Evolutionary conservation across 176 grass and related monocot genomes (phyloP), one percentile per base, ranked within the genome.

Genomic region (Carex myosuroides): DNA sequence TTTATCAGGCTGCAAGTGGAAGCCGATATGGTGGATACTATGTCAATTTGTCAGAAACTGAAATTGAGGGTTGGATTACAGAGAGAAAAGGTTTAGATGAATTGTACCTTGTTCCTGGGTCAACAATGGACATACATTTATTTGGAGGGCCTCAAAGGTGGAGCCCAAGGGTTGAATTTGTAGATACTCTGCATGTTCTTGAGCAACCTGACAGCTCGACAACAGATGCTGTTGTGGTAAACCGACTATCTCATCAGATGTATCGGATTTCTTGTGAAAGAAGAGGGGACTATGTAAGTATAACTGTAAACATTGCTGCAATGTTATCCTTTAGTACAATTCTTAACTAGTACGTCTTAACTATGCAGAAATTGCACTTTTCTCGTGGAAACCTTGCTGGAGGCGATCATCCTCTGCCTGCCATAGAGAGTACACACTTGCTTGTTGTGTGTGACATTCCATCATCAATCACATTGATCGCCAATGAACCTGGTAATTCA

Each of bases 311-410:
- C 22, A 52, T 64, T 66, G 16, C 24, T 82, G 59, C 37, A 46
- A 30, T 26, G 30, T 82, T 66, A 46, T 41, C 12, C 16, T 82
- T 20, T 82, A 8, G 58, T 52, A 48, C 24, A 44, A 65, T 70
- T 57, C 59, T 59, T 79, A 24, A 57, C 50, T 58, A 82, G 68
- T 64, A 56, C 24, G 53, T 79, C 85, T 91, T 35, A 52, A 85
- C 32, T 63, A 17, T 62, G 56, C 84, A 98, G 95, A 89, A 93
- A 93, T 84, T 98, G 58, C 74, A 91, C 22, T 94, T 98, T 85
- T 93, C 95, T 54, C 95, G 91, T 70, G 95, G 95, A 87, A 98
- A 98, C 87, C 84, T 98, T 81, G 84, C 92, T 88, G 95, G 95
- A 64, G 84, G 88, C 77, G 86, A 93, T 89, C 95, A 94, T 89